Evolutionary conservation across 768 basidiomycete species (phyloP).

Genomic region (Piloderma croceum): DNA sequence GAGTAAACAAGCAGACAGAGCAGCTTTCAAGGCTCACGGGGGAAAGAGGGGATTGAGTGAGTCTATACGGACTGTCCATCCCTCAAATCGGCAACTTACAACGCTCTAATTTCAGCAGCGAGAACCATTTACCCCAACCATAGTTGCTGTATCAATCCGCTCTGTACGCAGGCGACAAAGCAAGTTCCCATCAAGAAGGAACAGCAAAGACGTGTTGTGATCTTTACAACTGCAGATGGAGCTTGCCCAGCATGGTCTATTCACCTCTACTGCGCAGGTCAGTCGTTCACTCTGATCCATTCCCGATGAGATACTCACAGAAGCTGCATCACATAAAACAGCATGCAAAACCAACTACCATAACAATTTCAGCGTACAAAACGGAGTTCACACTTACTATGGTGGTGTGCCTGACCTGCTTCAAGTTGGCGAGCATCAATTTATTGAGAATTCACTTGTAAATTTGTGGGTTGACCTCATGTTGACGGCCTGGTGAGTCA

Average conservation of each 20-base stretch:
- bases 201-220: conserved; percentile 14
- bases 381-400: conserved; percentile 17
- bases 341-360: conserved; percentile 20
- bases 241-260: conserved; percentile 19
- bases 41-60: too few relatives aligned
- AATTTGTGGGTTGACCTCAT: conserved; percentile 14
- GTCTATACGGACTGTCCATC: too few relatives aligned
- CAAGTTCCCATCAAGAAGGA: conserved; percentile 17
- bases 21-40: too few relatives aligned
- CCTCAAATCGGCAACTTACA: too few relatives aligned
- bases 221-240: conserved; percentile 16
- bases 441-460: conserved; percentile 15
- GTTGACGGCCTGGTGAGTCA: conserved; percentile 19
- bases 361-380: conserved; percentile 16
- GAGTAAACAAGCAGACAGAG: too few relatives aligned
- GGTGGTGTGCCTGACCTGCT: conserved; percentile 14
- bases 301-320: background rate
- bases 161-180: conserved; percentile 3
- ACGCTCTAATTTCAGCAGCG: too few relatives aligned
- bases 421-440: conserved; percentile 24
- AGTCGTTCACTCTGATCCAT: background rate
- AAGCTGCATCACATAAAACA: conserved; percentile 1
- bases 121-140: conserved; percentile 9
- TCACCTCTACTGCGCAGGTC: conserved; percentile 19
- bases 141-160: conserved; percentile 4